Evolutionary conservation across 108 stramenopile species (phyloP).

Genomic region (Mediolabrus comicus): DNA sequence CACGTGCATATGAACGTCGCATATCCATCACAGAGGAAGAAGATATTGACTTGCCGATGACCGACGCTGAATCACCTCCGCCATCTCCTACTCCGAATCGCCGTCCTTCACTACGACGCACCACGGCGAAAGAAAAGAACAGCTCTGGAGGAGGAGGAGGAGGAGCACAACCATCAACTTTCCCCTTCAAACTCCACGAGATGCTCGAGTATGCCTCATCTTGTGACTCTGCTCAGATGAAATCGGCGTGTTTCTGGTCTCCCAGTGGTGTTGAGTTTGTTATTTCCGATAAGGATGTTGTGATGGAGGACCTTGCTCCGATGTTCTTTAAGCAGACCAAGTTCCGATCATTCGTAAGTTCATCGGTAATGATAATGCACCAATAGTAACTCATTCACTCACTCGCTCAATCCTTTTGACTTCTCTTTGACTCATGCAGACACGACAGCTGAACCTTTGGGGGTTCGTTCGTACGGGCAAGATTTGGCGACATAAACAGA

Average conservation of each 20-base stretch:
- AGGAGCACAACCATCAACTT: neutral
- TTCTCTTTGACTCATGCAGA: too few species aligned
- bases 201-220: conserved; percentile 5
- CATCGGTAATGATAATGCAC: too few species aligned
- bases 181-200: conserved; percentile 3
- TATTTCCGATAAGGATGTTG: neutral
- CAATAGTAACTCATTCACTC: too few species aligned
- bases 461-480: neutral
- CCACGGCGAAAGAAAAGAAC: too few species aligned
- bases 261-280: neutral
- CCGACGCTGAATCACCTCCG: too few species aligned
- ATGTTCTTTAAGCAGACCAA: conserved; percentile 7
- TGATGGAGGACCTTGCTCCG: neutral
- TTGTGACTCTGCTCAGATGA: neutral
- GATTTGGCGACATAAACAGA: neutral
- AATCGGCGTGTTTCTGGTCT: neutral
- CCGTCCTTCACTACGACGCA: too few species aligned
- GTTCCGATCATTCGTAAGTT: conserved; percentile 6
- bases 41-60: too few species aligned
- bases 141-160: too few species aligned
- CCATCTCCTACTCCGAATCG: too few species aligned
- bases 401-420: too few species aligned
- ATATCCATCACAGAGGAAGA: too few species aligned
- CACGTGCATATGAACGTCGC: too few species aligned
- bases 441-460: conserved; percentile 3